Percentiles rank a stretch among this genome's conserved stretches.
phyloP scores from a whole-genome alignment of 495 filamentous ascomycete genomes.

The Aspergillus haitiensis region DNA sequence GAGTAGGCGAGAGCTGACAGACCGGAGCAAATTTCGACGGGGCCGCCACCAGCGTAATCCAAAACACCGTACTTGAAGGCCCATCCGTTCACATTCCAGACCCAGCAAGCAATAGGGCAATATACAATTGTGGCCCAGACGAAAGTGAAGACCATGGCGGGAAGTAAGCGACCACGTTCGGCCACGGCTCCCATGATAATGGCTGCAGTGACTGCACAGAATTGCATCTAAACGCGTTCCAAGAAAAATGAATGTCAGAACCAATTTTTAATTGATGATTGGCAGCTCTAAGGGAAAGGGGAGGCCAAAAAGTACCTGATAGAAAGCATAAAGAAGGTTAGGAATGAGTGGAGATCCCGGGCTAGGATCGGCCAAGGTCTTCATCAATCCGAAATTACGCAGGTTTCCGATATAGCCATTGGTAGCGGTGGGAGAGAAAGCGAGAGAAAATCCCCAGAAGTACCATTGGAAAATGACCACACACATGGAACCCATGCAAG shows the following conservation, averaged over 20 bases:
- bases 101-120: constrained; percentile 95
- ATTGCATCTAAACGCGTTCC: constrained; percentile 71
- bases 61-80: constrained; percentile 86
- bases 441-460: constrained; percentile 74
- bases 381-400: constrained; percentile 64
- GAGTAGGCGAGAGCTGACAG: constrained; percentile 92
- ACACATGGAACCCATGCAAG: constrained; percentile 63
- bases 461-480: constrained; percentile 75
- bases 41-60: constrained; percentile 95
- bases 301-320: constrained; percentile 53
- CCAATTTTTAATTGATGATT: background rate
- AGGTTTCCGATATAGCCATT: constrained; percentile 69
- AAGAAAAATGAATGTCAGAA: background rate
- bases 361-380: constrained; percentile 60
- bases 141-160: constrained; percentile 94
- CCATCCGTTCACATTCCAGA: constrained; percentile 94
- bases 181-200: constrained; percentile 91
- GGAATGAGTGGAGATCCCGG: constrained; percentile 65
- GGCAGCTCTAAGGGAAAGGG: background rate
- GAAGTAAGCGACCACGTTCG: constrained; percentile 89
- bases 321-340: constrained; percentile 64
- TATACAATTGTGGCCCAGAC: constrained; percentile 97
- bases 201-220: constrained; percentile 87
- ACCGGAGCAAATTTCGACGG: constrained; percentile 96
- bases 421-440: constrained; percentile 61